phyloP scores from a whole-genome alignment of 1,284 basidiomycete species.

The Heterobasidion annosum region DNA sequence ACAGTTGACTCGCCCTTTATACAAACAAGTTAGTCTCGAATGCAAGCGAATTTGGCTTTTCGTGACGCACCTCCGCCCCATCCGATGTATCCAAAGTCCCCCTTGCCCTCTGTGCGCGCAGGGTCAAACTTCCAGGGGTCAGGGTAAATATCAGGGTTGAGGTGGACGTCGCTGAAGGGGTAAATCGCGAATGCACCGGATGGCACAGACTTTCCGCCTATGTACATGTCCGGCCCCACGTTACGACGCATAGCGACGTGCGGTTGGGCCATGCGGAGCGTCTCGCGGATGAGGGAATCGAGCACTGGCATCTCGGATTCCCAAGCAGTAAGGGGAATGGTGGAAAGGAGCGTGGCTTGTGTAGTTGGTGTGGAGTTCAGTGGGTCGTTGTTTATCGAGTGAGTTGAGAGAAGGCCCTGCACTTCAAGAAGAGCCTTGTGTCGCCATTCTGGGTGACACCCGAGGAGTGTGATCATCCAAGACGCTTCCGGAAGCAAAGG shows the following conservation, averaged over 20 bases:
- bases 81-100: conserved; percentile 54
- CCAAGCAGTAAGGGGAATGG: conserved; percentile 60
- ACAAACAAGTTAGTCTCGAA: not conserved
- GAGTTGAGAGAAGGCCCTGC: conserved; percentile 38
- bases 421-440: conserved; percentile 47
- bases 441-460: conserved; percentile 54
- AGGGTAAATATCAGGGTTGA: conserved; percentile 57
- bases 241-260: conserved; percentile 72
- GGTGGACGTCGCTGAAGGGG: conserved; percentile 69
- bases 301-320: conserved; percentile 57
- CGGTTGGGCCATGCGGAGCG: conserved; percentile 65
- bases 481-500: conserved; percentile 31
- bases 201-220: conserved; percentile 56
- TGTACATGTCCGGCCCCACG: conserved; percentile 54
- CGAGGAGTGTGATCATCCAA: conserved; percentile 63
- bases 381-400: conserved; percentile 36
- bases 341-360: conserved; percentile 37
- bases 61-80: conserved; percentile 61
- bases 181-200: conserved; percentile 66
- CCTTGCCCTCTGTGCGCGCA: conserved; percentile 36
- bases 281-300: conserved; percentile 64
- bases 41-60: not conserved
- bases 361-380: conserved; percentile 14
- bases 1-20: conserved; percentile 53
- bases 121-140: conserved; percentile 72